Evolutionary conservation across 2,329 filamentous ascomycete species (phyloP).

Genomic region (Teratosphaeria pseudoeucalypti): DNA sequence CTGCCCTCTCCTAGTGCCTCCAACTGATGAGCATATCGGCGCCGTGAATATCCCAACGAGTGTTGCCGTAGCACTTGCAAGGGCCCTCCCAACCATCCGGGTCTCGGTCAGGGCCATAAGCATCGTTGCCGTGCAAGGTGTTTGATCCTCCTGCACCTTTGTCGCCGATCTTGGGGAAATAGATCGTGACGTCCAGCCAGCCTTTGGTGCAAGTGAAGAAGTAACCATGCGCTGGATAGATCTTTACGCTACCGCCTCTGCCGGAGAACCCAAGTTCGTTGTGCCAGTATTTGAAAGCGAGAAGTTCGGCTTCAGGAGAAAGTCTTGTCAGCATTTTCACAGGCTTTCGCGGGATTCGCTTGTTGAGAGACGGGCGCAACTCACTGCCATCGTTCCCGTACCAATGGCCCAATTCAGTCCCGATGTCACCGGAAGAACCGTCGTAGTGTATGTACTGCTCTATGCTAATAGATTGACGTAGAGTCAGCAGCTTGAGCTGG

Average conservation of each 20-base stretch:
- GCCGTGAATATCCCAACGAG: neutral
- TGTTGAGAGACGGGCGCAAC: neutral
- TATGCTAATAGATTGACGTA: neutral
- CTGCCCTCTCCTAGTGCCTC: neutral
- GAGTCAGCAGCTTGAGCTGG: neutral
- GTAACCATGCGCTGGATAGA: neutral
- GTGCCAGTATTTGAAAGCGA: neutral
- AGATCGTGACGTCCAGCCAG: neutral
- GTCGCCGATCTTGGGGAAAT: neutral
- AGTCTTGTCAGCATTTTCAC: neutral
- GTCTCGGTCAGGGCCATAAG: neutral
- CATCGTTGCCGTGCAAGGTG: neutral
- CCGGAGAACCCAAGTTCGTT: neutral
- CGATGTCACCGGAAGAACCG: neutral
- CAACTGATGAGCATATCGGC: neutral
- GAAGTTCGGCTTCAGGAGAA: neutral
- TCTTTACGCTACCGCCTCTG: neutral
- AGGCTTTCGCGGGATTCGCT: neutral
- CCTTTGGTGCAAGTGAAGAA: neutral
- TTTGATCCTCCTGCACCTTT: neutral
- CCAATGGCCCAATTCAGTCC: neutral
- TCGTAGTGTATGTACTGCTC: neutral
- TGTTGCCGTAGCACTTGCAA: neutral
- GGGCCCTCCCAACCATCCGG: neutral
- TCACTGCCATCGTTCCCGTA: neutral